Evolutionary conservation across 257 asterid species (phyloP).

Genomic region (Asclepias syriaca): DNA sequence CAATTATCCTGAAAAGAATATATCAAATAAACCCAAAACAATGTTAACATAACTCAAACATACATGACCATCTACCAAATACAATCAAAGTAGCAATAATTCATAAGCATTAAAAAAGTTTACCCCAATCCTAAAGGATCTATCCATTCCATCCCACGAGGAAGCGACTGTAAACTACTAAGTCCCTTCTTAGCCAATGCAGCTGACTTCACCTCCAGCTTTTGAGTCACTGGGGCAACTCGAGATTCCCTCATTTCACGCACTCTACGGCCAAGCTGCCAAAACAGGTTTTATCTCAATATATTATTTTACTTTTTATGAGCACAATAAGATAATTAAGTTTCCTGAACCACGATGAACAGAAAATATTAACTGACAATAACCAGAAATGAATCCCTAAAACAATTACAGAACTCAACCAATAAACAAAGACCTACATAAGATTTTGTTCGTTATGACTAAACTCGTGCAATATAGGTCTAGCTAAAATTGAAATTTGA

Average conservation of each 20-base stretch:
- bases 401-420: not conserved
- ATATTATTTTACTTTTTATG: not conserved
- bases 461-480: not conserved
- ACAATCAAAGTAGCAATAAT: not conserved
- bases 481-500: not conserved
- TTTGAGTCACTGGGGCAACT: slow-evolving; percentile 58
- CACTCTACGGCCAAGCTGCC: slow-evolving; percentile 82
- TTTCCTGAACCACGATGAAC: too few relatives aligned
- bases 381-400: not conserved
- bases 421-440: not conserved
- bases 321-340: not conserved
- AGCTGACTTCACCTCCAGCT: slow-evolving; percentile 53
- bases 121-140: slow-evolving; percentile 99
- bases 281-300: slow-evolving; percentile 13
- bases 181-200: slow-evolving; percentile 59
- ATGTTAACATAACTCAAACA: not conserved
- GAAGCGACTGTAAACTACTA: slow-evolving; percentile 69
- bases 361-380: not conserved
- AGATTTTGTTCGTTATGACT: not conserved
- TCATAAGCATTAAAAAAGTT: slow-evolving; percentile 14
- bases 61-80: slow-evolving; percentile 7
- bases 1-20: slow-evolving; percentile 57
- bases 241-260: slow-evolving; percentile 95
- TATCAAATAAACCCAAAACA: not conserved
- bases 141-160: slow-evolving; percentile 98